A percentile compares a stretch with the other conserved stretches of the same genome.
Conservation (phyloP, 805 yeast genomes). For the Barnettozyma botsteinii region DNA sequence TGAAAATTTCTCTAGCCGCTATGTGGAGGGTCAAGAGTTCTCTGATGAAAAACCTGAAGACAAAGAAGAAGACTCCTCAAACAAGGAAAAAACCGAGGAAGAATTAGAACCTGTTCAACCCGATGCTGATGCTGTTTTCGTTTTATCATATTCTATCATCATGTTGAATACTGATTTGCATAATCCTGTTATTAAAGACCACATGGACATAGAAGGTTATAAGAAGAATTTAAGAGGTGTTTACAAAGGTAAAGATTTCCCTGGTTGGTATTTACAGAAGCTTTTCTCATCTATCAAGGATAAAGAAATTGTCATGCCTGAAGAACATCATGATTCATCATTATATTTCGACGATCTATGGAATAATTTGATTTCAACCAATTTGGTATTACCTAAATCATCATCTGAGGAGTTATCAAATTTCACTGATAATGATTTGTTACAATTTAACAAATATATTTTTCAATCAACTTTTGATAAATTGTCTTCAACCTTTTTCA, state of each 20-base stretch:
- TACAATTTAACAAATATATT: conserved; percentile 66
- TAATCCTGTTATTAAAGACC: conserved; percentile 86
- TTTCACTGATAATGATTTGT: conserved; percentile 23
- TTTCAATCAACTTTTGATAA: conserved; percentile 60
- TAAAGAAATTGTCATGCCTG: conserved; percentile 94
- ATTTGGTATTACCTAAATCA: conserved; percentile 30
- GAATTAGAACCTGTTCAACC: conserved; percentile 53
- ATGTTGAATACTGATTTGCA: conserved; percentile 92
- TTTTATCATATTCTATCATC: conserved; percentile 85
- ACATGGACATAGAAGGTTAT: conserved; percentile 85
- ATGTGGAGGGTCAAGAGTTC: conserved; percentile 55
- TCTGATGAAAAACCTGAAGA: conserved; percentile 14
- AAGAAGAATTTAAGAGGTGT: conserved; percentile 76
- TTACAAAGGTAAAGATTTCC: conserved; percentile 70
- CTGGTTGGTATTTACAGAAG: conserved; percentile 75
- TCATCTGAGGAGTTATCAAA: conserved; percentile 12
- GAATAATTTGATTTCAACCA: conserved; percentile 55
- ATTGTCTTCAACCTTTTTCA: conserved; percentile 66
- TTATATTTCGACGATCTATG: conserved; percentile 88
- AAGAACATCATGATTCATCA: conserved; percentile 90
- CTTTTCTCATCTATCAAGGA: conserved; percentile 77
- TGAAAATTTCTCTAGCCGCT: conserved; percentile 78
- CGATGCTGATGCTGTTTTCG: conserved; percentile 80
- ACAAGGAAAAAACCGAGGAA: conserved; percentile 12
- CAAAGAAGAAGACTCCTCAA: neutral